Conservation (phyloP, 495 filamentous ascomycete species). For the Aspergillus bertholletiae region DNA sequence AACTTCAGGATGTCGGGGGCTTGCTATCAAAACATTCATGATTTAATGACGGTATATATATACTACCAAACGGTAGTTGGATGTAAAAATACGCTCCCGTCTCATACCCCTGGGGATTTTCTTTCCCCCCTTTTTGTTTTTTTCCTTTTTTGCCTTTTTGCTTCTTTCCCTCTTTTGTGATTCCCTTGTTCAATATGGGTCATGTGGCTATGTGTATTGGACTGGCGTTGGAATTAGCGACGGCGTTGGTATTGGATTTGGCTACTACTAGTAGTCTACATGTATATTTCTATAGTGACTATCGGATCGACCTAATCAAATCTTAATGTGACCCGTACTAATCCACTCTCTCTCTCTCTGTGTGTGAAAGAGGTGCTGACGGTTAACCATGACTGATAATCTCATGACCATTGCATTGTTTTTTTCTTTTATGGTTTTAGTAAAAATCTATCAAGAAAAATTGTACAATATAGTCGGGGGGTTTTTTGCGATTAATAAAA, state of each 20-base stretch:
- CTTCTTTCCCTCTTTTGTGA: background rate
- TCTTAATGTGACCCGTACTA: background rate
- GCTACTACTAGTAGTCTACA: too few species aligned
- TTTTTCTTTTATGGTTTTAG: constrained; percentile 1
- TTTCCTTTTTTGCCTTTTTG: background rate
- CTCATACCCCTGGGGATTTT: too few species aligned
- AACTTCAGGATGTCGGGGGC: constrained; percentile 54
- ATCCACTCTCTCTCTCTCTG: too few species aligned
- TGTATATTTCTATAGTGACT: too few species aligned
- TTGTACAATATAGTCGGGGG: constrained; percentile 1
- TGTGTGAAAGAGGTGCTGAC: too few species aligned
- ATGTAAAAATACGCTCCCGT: background rate
- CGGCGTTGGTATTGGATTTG: background rate
- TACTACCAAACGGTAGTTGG: background rate
- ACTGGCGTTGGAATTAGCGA: constrained; percentile 3
- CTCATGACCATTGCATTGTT: background rate
- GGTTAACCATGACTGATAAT: background rate
- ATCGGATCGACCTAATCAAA: background rate
- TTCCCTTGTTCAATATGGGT: background rate
- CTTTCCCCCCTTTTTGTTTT: too few species aligned
- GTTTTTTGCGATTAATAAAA: constrained; percentile 3
- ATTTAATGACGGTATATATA: background rate
- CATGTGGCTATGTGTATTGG: background rate
- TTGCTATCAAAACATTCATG: constrained; percentile 30
- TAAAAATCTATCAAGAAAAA: background rate